These are phyloP conservation scores for Arthrobotrys musiformis DNA, from an alignment of 2,329 filamentous ascomycete species.

Conservation along the genomic window DNA sequence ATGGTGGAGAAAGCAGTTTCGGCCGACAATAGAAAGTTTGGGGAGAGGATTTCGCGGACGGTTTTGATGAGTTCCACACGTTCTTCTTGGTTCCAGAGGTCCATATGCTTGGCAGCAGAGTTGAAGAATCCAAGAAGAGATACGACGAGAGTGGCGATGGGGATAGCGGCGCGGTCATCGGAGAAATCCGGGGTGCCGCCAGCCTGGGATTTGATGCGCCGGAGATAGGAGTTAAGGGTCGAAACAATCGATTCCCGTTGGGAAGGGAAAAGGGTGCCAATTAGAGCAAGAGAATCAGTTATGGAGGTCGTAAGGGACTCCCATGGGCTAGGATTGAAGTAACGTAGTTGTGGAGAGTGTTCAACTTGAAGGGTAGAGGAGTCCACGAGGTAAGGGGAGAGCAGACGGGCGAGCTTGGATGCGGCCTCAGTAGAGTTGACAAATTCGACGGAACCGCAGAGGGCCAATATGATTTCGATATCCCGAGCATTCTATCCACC, in stretches of 20 bases:
- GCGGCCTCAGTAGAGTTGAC: conserved; percentile 78
- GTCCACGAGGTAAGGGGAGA: conserved; percentile 86
- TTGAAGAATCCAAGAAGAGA: conserved; percentile 91
- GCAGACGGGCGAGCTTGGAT: conserved; percentile 78
- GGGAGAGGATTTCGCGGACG: conserved; percentile 79
- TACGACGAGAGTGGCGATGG: conserved; percentile 79
- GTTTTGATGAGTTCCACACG: conserved; percentile 76
- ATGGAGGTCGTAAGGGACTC: conserved; percentile 83
- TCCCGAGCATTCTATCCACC: conserved; percentile 79
- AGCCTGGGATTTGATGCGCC: conserved; percentile 62
- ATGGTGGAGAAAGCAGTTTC: conserved; percentile 92
- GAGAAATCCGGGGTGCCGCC: conserved; percentile 60
- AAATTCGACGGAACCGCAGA: conserved; percentile 87
- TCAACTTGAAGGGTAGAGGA: conserved; percentile 81
- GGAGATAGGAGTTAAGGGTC: conserved; percentile 77
- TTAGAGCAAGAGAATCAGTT: conserved; percentile 79
- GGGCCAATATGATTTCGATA: conserved; percentile 87
- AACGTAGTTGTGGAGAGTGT: conserved; percentile 82
- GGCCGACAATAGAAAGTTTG: conserved; percentile 83
- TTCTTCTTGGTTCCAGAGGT: conserved; percentile 82
- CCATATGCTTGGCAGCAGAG: conserved; percentile 78
- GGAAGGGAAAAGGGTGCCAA: conserved; percentile 77
- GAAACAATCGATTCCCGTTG: conserved; percentile 75
- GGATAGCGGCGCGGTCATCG: conserved; percentile 70
- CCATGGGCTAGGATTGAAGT: conserved; percentile 86